These are phyloP conservation scores for Inga oerstediana DNA, from an alignment of 306 rosid genomes.

Conservation along the genomic window DNA sequence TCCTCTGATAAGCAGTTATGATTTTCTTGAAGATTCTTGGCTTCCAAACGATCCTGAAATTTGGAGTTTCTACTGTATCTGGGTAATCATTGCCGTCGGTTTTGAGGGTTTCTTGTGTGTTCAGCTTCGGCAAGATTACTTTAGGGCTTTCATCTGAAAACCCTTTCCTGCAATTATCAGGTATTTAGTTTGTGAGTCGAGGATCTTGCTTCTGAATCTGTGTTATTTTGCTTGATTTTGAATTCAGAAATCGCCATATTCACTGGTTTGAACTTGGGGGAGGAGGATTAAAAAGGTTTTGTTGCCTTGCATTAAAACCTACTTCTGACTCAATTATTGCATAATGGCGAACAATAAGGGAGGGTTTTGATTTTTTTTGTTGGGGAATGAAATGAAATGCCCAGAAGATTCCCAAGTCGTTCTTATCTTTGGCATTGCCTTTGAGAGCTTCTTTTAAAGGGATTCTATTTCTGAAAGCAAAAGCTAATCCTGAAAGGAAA, in stretches of 20 bases:
- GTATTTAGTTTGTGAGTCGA: conserved; percentile 50
- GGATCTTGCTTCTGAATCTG: conserved; percentile 49
- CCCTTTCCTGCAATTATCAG: conserved; percentile 40
- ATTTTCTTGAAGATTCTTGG: conserved; percentile 59
- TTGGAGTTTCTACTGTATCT: conserved; percentile 16
- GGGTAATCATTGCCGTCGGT: conserved; percentile 30
- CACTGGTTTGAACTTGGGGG: conserved; percentile 15
- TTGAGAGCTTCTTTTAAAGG: conserved; percentile 49
- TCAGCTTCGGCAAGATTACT: conserved; percentile 10
- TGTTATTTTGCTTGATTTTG: conserved; percentile 19
- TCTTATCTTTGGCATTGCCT: conserved; percentile 34
- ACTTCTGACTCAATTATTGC: conserved; percentile 28
- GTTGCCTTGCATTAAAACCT: conserved; percentile 6
- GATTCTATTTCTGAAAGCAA: conserved; percentile 53
- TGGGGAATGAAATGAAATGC: conserved; percentile 53
- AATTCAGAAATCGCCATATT: conserved; percentile 12
- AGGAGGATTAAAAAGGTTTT: conserved; percentile 36
- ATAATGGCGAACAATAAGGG: conserved; percentile 23
- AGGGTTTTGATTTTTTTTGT: conserved; percentile 39
- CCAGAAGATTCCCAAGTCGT: conserved; percentile 43
- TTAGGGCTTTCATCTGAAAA: conserved; percentile 30
- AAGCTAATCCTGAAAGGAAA: conserved; percentile 18
- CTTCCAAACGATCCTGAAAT: conserved; percentile 37
- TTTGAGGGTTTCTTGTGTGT: conserved; percentile 32
- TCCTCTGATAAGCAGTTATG: conserved; percentile 40